A percentile compares a stretch with the other conserved stretches of the same genome.
Evolutionary conservation across 1,284 basidiomycete genomes (phyloP).

Genomic region (Sporisorium scitamineum): DNA sequence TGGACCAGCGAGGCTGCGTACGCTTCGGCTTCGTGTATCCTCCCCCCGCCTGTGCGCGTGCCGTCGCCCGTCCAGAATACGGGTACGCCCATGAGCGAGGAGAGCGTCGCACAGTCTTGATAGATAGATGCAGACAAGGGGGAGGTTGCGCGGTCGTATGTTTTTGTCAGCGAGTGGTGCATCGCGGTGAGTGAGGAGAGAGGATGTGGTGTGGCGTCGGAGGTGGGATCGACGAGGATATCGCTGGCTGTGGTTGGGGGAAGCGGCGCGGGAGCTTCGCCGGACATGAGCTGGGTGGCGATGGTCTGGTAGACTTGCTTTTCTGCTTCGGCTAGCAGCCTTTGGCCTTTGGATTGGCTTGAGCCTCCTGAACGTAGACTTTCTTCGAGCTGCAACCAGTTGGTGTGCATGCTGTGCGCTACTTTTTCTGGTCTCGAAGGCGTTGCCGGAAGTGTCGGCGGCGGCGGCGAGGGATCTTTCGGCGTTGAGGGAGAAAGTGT

Average conservation of each 20-base stretch:
- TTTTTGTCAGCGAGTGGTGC: constrained; percentile 44
- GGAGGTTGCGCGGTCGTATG: constrained; percentile 53
- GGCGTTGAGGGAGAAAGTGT: background rate
- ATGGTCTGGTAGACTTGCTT: constrained; percentile 40
- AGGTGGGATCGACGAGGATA: background rate
- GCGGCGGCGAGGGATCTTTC: background rate
- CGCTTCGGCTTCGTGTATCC: constrained; percentile 68
- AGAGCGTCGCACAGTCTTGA: constrained; percentile 56
- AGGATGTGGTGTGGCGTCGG: background rate
- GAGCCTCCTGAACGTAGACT: constrained; percentile 16
- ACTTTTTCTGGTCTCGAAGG: constrained; percentile 20
- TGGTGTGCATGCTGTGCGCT: constrained; percentile 35
- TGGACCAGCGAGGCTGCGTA: constrained; percentile 64
- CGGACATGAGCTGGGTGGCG: constrained; percentile 29
- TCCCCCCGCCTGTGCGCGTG: constrained; percentile 49
- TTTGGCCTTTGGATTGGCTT: constrained; percentile 42
- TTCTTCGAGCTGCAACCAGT: constrained; percentile 35
- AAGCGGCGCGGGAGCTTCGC: constrained; percentile 22
- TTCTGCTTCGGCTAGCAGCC: constrained; percentile 34
- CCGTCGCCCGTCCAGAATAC: constrained; percentile 65
- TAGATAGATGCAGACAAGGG: constrained; percentile 53
- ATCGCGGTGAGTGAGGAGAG: constrained; percentile 35
- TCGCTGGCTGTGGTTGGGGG: background rate
- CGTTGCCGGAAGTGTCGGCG: constrained; percentile 6
- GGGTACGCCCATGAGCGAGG: constrained; percentile 55